Evolutionary conservation across 345 rosid species (phyloP), one percentile per base, ranked within the genome.

Genomic region (Gynandropsis gynandra): DNA sequence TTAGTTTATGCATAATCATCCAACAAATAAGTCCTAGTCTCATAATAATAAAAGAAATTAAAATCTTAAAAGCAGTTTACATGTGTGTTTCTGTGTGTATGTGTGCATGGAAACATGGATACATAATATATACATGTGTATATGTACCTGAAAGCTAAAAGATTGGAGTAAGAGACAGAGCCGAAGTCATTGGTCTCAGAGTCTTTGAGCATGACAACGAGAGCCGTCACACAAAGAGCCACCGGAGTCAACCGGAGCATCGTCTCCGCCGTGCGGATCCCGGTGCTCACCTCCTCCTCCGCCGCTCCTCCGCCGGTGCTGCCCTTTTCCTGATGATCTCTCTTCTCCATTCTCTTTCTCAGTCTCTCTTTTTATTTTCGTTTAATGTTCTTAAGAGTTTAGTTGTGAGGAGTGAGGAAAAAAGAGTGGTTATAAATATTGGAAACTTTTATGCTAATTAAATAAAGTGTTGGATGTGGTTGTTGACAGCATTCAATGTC

Each of bases 171-270:
- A 46, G 72, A 54, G 55, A 67, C 19, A 8, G 67, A 55, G 42
- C 71, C 71, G 9, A 42, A 61, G 52, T 61, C 72, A 61, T 60
- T 67, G 49, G 20, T 10, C 48, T 61, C 17, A 0, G 72, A 61
- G 50, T 61, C 53, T 36, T 67, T 55, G 42, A 67, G 63, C 72
- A 67, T 67, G 44, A 67, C 19, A 50, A 61, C 72, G 48, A 67
- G 72, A 2, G 67, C 72, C 9, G 67, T 57, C 52, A 67, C 58
- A 62, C 72, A 67, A 36, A 67, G 72, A 9, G 62, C 72, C 54
- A 67, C 67, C 33, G 72, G 72, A 42, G 59, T 62, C 56, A 67
- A 32, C 54, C 72, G 67, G 44, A 67, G 58, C 63, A 67, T 55
- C 20, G 72, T 67, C 58, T 67, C 72, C 1, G 54, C 52, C 4